phyloP scores from a whole-genome alignment of 1,139 yeast genomes.

The Pichia kudriavzevii region DNA sequence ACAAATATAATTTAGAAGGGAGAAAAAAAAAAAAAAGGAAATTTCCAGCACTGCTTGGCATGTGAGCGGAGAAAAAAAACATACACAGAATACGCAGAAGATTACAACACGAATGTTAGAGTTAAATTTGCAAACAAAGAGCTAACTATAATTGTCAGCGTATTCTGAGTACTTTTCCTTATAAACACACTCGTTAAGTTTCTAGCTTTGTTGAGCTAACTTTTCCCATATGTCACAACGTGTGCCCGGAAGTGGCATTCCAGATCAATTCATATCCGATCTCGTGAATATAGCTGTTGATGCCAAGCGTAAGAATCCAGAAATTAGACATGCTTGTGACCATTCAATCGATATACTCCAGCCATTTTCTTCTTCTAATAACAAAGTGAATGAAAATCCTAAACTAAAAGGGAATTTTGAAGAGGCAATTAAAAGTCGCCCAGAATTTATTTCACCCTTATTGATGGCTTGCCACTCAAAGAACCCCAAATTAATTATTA shows the following conservation, averaged over 20 bases:
- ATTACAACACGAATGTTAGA: too few relatives aligned
- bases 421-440: conserved; percentile 32
- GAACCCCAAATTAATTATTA: conserved; percentile 63
- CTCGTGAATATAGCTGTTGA: conserved; percentile 55
- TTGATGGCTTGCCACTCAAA: conserved; percentile 65
- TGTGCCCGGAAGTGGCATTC: conserved; percentile 26
- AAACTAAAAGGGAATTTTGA: conserved; percentile 12
- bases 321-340: conserved; percentile 61
- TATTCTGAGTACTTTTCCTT: too few relatives aligned
- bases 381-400: conserved; percentile 3
- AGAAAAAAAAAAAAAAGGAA: too few relatives aligned
- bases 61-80: too few relatives aligned
- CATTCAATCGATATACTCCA: conserved; percentile 42
- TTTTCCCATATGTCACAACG: conserved; percentile 8
- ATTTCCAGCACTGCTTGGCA: too few relatives aligned
- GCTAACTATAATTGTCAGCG: too few relatives aligned
- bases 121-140: too few relatives aligned
- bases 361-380: conserved; percentile 8
- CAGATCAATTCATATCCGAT: conserved; percentile 47
- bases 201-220: background rate
- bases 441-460: conserved; percentile 61
- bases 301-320: conserved; percentile 61
- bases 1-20: too few relatives aligned
- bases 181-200: too few relatives aligned
- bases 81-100: too few relatives aligned